Evolutionary conservation across 495 filamentous ascomycete genomes (phyloP), one percentile per base, ranked within the genome.

Genomic region (Penicillium cinerascens): DNA sequence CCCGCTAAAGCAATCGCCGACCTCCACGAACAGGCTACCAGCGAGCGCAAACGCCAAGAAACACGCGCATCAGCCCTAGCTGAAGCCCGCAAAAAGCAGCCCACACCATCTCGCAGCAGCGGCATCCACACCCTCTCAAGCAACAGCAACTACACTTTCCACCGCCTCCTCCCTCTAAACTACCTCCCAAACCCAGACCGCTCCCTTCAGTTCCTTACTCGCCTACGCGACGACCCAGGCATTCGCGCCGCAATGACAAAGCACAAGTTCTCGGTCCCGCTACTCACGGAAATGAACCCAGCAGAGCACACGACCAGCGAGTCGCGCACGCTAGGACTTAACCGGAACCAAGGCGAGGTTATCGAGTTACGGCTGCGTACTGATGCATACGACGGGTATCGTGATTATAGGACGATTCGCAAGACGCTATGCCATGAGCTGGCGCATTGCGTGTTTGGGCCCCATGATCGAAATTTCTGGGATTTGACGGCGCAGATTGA

Each of bases 271-370:
- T 81, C 79, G 42, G 93, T 98, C n/a, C 84, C 84, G 0, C 67
- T 97, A 16, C 77, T 98, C 3, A 95, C 91, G 4, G 93, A 98
- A 69, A 97, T 98, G 92, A 85, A 97, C 59, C 93, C 93, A 1
- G 72, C 83, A 0, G 79, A 84, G 51, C 86, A 97, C 65, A 96
- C 92, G 3, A 87, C 82, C 15, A 82, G 83, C 64, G 85, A 91
- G 58, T 85, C 82, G 41, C 83, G 89, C 38, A 95, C 87, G 29
- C 72, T 97, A 3, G 93, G 93, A 0, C 70, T 97, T 27, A 98
- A 98, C 63, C 76, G 91, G 11, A 96, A 97, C 63, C 71, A 76
- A 7, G 93, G 93, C 47, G 86, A 96, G 72, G 87, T 91, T 0
- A 96, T 98, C 51, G 93, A 97, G 80, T 71, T 98, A 44, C 75